These are phyloP conservation scores for Chlamydomonas reinhardtii DNA, from an alignment of 163 green algal genomes.

Conservation along the genomic window DNA sequence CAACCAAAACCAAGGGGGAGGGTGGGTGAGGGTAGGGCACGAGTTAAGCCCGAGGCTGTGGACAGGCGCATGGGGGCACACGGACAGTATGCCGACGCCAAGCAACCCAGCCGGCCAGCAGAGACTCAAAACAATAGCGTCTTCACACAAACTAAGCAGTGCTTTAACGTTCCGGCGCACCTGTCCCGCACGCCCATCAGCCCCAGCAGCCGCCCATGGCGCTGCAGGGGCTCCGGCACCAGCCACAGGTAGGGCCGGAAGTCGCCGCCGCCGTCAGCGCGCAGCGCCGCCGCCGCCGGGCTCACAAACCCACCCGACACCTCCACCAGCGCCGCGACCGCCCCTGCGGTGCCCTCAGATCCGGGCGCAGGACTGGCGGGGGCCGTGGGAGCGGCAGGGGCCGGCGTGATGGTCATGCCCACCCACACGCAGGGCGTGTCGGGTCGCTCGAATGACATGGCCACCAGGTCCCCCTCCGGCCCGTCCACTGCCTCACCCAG, in stretches of 20 bases:
- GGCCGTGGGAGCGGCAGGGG: too few species aligned
- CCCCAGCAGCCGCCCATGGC: constrained; percentile 42
- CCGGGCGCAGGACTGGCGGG: too few species aligned
- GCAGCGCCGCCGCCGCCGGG: constrained; percentile 6
- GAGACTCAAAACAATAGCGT: too few species aligned
- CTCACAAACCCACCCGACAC: constrained; percentile 3
- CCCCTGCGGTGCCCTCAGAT: too few species aligned
- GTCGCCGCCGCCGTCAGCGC: constrained; percentile 10
- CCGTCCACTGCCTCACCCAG: constrained; percentile 32
- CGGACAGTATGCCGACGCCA: too few species aligned
- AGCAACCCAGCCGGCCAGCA: too few species aligned
- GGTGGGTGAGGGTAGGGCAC: too few species aligned
- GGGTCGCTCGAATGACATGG: constrained; percentile 51
- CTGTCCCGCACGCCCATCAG: constrained; percentile 56
- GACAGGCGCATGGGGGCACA: too few species aligned
- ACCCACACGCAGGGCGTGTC: constrained; percentile 49
- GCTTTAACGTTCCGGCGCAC: not conserved
- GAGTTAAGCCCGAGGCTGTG: too few species aligned
- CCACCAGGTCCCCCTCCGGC: constrained; percentile 51
- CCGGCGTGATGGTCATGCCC: not conserved
- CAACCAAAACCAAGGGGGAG: too few species aligned
- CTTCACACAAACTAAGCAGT: too few species aligned
- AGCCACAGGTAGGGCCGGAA: constrained; percentile 54
- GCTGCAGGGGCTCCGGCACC: constrained; percentile 48
- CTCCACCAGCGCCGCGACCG: too few species aligned